These are phyloP conservation scores for Ilyonectria destructans DNA, from an alignment of 2,329 filamentous ascomycete species.

Conservation along the genomic window DNA sequence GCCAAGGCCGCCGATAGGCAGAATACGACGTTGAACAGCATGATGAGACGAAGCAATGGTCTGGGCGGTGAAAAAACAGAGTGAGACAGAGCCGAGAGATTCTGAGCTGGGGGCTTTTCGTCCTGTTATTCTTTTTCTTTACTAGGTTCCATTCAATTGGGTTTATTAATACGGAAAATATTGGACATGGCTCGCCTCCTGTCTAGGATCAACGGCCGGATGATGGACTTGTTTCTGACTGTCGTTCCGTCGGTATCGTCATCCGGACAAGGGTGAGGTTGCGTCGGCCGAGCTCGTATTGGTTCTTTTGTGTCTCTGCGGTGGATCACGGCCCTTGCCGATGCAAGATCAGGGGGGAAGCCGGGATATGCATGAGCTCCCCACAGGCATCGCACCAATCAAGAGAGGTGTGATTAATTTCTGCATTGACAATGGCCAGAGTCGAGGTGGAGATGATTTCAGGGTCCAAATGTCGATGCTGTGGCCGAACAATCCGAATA, in stretches of 20 bases:
- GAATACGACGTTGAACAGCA: slow-evolving; percentile 39
- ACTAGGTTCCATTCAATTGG: background rate
- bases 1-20: slow-evolving; percentile 34
- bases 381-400: slow-evolving; percentile 8
- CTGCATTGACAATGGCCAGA: background rate
- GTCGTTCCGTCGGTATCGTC: slow-evolving; percentile 5
- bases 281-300: slow-evolving; percentile 9
- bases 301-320: slow-evolving; percentile 24
- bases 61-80: background rate
- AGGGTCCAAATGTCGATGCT: slow-evolving; percentile 5
- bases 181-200: slow-evolving; percentile 7
- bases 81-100: background rate
- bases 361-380: slow-evolving; percentile 23
- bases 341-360: slow-evolving; percentile 15
- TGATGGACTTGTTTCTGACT: slow-evolving; percentile 12
- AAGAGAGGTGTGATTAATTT: slow-evolving; percentile 6
- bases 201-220: slow-evolving; percentile 13
- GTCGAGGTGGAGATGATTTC: slow-evolving; percentile 7
- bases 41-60: slow-evolving; percentile 10
- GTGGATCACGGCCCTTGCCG: slow-evolving; percentile 26
- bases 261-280: background rate
- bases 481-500: background rate
- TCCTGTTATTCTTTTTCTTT: slow-evolving; percentile 21
- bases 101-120: background rate
- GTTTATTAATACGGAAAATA: background rate